Evolutionary conservation across 257 asterid species (phyloP).

Genomic region (Nicotiana knightiana): DNA sequence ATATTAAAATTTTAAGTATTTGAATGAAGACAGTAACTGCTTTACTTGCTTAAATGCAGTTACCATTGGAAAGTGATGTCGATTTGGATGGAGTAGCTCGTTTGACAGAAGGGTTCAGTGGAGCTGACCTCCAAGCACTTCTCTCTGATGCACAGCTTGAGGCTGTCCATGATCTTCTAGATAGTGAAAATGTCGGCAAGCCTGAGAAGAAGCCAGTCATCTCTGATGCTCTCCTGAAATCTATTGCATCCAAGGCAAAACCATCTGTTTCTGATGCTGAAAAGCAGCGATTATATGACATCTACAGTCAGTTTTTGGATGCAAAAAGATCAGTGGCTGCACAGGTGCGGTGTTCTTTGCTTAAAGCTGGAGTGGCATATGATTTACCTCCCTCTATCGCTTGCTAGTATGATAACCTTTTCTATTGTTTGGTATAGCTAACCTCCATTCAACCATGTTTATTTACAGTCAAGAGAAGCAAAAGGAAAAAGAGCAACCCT

Average conservation of each 20-base stretch:
- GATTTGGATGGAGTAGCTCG: conserved; percentile 54
- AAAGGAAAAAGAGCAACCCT: conserved; percentile 92
- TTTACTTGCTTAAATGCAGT: conserved; percentile 32
- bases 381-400: conserved; percentile 18
- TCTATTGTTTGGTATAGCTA: background rate
- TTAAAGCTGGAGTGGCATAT: background rate
- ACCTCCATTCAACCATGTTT: background rate
- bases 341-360: conserved; percentile 39
- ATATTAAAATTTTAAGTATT: background rate
- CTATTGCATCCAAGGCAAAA: conserved; percentile 65
- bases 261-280: conserved; percentile 84
- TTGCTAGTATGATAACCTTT: background rate
- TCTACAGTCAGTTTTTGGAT: conserved; percentile 82
- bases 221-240: conserved; percentile 48
- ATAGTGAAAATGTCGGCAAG: conserved; percentile 30
- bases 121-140: conserved; percentile 97
- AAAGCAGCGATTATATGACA: conserved; percentile 62
- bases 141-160: conserved; percentile 91
- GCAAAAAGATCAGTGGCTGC: conserved; percentile 64
- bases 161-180: conserved; percentile 74
- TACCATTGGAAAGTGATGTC: conserved; percentile 69
- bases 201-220: conserved; percentile 60
- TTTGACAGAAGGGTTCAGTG: conserved; percentile 88
- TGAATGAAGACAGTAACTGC: background rate
- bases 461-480: conserved; percentile 72